A percentile compares a stretch with the other conserved stretches of the same genome.
Conservation (phyloP, 345 rosid genomes). For the Turnera subulata region DNA sequence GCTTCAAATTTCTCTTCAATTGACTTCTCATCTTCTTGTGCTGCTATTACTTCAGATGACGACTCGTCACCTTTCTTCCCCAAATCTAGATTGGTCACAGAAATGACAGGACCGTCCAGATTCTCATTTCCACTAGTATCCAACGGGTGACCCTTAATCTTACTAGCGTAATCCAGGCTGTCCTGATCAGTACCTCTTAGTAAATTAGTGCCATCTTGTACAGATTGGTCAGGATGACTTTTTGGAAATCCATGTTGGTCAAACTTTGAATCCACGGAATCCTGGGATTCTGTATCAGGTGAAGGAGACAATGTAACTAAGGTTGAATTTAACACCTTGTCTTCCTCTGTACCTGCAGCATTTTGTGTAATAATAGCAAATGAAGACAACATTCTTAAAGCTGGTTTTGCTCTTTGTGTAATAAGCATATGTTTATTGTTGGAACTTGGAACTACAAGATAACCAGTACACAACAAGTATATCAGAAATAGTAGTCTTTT, state of each 20-base stretch:
- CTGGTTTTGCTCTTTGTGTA: neutral
- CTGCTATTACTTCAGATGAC: neutral
- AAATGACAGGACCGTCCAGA: constrained; percentile 11
- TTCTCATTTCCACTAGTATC: constrained; percentile 1
- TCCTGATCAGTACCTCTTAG: constrained; percentile 3
- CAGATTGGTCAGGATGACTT: neutral
- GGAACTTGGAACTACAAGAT: neutral
- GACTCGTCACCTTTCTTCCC: constrained; percentile 4
- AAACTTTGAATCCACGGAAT: constrained; percentile 10
- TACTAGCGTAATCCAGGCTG: constrained; percentile 5
- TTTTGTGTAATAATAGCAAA: neutral
- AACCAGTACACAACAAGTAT: neutral
- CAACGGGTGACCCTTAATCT: constrained; percentile 17
- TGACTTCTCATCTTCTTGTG: constrained; percentile 10
- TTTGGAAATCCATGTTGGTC: constrained; percentile 12
- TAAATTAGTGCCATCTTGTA: constrained; percentile 4
- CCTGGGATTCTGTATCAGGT: constrained; percentile 16
- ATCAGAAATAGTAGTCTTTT: neutral
- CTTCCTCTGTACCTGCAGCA: constrained; percentile 26
- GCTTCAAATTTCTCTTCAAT: constrained; percentile 16
- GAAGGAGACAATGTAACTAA: constrained; percentile 5
- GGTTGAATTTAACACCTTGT: constrained; percentile 2
- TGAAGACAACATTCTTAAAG: neutral
- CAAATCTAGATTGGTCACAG: constrained; percentile 1
- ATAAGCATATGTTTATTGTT: neutral